Conservation (phyloP, 106 monocot species). For the Platanthera guangdongensis region DNA sequence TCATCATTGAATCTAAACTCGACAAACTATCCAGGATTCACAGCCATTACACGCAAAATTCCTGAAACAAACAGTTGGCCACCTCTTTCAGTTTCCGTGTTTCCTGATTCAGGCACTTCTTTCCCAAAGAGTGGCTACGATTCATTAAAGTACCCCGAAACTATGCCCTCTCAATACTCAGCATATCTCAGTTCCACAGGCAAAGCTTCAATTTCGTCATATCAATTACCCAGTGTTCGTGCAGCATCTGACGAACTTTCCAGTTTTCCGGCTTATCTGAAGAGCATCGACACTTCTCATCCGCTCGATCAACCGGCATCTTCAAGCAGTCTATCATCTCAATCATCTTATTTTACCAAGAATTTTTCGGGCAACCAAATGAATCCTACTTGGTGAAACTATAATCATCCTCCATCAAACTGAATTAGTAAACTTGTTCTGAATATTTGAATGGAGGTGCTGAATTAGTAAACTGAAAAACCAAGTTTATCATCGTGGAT, state of each 20-base stretch:
- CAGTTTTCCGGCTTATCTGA: constrained; percentile 18
- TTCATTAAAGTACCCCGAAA: neutral
- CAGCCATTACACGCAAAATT: neutral
- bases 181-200: neutral
- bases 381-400: constrained; percentile 8
- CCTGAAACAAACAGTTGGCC: neutral
- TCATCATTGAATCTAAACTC: neutral
- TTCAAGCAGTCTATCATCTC: constrained; percentile 12
- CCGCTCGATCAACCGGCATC: neutral
- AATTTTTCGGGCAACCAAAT: constrained; percentile 8
- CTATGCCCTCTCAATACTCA: neutral
- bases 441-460: neutral
- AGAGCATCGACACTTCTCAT: constrained; percentile 8
- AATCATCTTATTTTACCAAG: neutral
- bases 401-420: neutral
- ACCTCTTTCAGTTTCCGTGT: neutral
- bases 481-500: neutral
- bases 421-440: neutral
- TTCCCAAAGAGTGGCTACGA: neutral
- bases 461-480: neutral
- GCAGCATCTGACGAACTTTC: constrained; percentile 7
- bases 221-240: constrained; percentile 4
- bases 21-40: neutral
- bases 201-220: constrained; percentile 1
- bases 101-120: neutral